These are phyloP conservation scores for Trifolium dubium DNA, from an alignment of 306 rosid genomes.

Conservation along the genomic window DNA sequence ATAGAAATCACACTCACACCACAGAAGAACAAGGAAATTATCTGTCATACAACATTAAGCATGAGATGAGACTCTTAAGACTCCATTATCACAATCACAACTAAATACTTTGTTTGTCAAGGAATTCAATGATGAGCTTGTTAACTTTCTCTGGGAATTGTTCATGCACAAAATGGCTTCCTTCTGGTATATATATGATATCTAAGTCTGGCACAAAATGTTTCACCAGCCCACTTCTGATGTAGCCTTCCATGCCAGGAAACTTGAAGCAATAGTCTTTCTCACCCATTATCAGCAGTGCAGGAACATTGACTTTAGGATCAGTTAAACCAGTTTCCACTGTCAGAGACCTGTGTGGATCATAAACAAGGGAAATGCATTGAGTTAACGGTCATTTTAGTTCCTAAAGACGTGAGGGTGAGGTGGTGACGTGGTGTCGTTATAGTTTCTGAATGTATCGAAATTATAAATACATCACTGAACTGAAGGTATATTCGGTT, in stretches of 20 bases:
- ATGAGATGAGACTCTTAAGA: not conserved
- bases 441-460: too few relatives aligned
- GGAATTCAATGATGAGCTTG: conserved; percentile 56
- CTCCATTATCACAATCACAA: conserved; percentile 6
- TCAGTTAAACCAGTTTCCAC: conserved; percentile 55
- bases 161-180: conserved; percentile 64
- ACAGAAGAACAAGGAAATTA: too few relatives aligned
- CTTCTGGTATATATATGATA: conserved; percentile 50
- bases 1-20: conserved; percentile 11
- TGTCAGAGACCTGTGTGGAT: conserved; percentile 40
- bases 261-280: conserved; percentile 56
- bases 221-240: conserved; percentile 52
- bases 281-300: conserved; percentile 59
- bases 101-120: conserved; percentile 51
- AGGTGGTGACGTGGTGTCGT: too few relatives aligned
- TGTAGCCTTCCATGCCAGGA: conserved; percentile 61
- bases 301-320: conserved; percentile 53
- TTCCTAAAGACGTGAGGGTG: too few relatives aligned
- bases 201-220: conserved; percentile 60
- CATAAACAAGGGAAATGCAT: not conserved
- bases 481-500: too few relatives aligned
- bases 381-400: too few relatives aligned
- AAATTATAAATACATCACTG: too few relatives aligned
- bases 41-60: conserved; percentile 3
- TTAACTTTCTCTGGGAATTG: conserved; percentile 62